These are phyloP conservation scores for Senna tora DNA, from an alignment of 306 rosid genomes.

Conservation along the genomic window DNA sequence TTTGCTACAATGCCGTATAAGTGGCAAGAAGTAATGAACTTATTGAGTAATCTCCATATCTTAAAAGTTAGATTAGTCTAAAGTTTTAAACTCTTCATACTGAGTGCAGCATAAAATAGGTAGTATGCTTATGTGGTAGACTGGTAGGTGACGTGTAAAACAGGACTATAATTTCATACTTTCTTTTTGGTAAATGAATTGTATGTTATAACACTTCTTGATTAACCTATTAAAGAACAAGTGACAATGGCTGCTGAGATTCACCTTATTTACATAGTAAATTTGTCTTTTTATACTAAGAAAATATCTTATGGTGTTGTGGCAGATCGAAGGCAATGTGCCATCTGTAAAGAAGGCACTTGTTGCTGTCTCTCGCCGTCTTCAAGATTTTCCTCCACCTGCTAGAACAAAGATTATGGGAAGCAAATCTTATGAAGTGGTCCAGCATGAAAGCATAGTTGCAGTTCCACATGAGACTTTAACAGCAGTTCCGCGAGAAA, in stretches of 20 bases:
- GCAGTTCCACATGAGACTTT: constrained; percentile 41
- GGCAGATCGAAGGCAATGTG: constrained; percentile 91
- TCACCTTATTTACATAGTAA: constrained; percentile 4
- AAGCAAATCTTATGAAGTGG: constrained; percentile 61
- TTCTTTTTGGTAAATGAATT: not conserved
- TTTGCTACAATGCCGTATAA: not conserved
- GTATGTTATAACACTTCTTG: constrained; percentile 3
- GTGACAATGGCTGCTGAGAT: not conserved
- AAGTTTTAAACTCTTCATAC: not conserved
- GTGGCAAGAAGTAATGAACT: not conserved
- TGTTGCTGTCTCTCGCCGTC: constrained; percentile 73
- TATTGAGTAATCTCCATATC: not conserved
- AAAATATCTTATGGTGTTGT: constrained; percentile 28
- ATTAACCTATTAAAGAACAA: not conserved
- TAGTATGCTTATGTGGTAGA: not conserved
- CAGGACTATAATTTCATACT: not conserved
- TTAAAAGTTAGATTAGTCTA: not conserved
- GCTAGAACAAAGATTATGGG: constrained; percentile 56
- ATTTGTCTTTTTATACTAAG: constrained; percentile 23
- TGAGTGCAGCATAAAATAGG: not conserved
- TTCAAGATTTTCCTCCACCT: constrained; percentile 68
- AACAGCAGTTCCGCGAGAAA: constrained; percentile 33
- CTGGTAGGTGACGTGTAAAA: not conserved
- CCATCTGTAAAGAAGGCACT: constrained; percentile 85
- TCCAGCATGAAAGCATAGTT: constrained; percentile 44